Percentiles rank a stretch among this genome's conserved stretches.
phyloP scores from a whole-genome alignment of 441 rosid species.

The Euphorbia schlechtendalii region DNA sequence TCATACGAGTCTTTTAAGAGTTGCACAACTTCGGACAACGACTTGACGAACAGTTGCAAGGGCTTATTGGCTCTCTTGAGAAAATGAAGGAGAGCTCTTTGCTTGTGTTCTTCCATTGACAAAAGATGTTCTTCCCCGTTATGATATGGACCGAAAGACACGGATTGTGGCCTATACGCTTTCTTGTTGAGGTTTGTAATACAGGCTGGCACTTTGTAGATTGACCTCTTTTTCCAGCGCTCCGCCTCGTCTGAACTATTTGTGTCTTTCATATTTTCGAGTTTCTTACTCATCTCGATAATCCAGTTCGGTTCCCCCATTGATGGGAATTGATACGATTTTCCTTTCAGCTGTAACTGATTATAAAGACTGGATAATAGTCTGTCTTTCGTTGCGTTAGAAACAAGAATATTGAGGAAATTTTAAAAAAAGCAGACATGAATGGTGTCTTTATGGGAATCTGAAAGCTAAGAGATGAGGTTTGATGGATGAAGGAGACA shows the following conservation, averaged over 20 bases:
- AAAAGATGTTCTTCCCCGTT: constrained; percentile 24
- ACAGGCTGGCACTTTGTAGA: constrained; percentile 27
- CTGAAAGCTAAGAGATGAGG: no score
- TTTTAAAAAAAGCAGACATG: no score
- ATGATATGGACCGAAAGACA: constrained; percentile 44
- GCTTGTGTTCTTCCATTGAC: constrained; percentile 47
- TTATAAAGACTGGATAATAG: no score
- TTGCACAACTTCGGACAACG: constrained; percentile 22
- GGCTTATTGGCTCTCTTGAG: constrained; percentile 24
- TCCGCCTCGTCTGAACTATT: not conserved
- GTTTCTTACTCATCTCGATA: constrained; percentile 14
- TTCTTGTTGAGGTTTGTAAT: constrained; percentile 24
- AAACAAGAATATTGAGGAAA: no score
- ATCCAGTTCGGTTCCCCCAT: constrained; percentile 13
- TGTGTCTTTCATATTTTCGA: constrained; percentile 19
- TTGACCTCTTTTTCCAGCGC: constrained; percentile 31
- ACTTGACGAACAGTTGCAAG: constrained; percentile 10
- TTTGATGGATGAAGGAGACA: no score
- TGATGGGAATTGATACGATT: not conserved
- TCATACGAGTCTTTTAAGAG: constrained; percentile 29
- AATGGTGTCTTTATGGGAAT: no score
- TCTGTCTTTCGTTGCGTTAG: no score
- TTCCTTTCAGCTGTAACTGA: no score
- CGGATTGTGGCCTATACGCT: constrained; percentile 31
- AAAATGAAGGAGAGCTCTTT: constrained; percentile 30